Conservation (phyloP, 139 green algal species). For the Haematococcus sp. region DNA sequence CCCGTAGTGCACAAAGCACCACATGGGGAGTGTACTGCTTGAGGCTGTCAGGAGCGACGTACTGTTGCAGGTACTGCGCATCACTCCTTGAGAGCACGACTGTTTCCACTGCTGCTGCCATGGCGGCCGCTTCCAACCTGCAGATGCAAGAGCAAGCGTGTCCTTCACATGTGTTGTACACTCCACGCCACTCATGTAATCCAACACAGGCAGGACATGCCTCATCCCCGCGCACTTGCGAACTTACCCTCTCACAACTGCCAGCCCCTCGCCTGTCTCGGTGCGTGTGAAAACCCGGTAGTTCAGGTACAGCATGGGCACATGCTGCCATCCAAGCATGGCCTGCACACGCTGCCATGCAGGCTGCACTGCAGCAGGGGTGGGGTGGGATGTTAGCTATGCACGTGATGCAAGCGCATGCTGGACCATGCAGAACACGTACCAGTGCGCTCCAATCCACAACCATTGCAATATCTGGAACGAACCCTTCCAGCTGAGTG, state of each 20-base stretch:
- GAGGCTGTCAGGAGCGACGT: conserved; percentile 6
- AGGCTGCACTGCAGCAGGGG: neutral
- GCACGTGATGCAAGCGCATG: too few species aligned
- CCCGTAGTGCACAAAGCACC: conserved; percentile 63
- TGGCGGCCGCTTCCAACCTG: conserved; percentile 39
- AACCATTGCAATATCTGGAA: conserved; percentile 34
- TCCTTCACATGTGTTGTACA: neutral
- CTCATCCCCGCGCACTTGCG: too few species aligned
- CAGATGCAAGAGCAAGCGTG: conserved; percentile 11
- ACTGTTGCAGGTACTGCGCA: conserved; percentile 34
- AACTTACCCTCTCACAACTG: conserved; percentile 17
- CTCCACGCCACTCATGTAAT: neutral
- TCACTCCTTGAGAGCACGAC: conserved; percentile 57
- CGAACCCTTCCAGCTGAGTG: conserved; percentile 27
- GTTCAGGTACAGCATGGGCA: conserved; percentile 43
- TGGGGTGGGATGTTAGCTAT: too few species aligned
- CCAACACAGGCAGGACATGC: too few species aligned
- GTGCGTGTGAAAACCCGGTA: conserved; percentile 53
- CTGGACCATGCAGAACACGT: too few species aligned
- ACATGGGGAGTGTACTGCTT: neutral
- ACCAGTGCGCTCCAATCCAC: conserved; percentile 65
- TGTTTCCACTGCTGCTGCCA: conserved; percentile 20
- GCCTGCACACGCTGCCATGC: neutral
- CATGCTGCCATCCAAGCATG: neutral
- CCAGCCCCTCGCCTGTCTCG: conserved; percentile 1